Evolutionary conservation across 2,329 filamentous ascomycete species (phyloP), one percentile per base, ranked within the genome.

Genomic region (Thielaviopsis musarum): DNA sequence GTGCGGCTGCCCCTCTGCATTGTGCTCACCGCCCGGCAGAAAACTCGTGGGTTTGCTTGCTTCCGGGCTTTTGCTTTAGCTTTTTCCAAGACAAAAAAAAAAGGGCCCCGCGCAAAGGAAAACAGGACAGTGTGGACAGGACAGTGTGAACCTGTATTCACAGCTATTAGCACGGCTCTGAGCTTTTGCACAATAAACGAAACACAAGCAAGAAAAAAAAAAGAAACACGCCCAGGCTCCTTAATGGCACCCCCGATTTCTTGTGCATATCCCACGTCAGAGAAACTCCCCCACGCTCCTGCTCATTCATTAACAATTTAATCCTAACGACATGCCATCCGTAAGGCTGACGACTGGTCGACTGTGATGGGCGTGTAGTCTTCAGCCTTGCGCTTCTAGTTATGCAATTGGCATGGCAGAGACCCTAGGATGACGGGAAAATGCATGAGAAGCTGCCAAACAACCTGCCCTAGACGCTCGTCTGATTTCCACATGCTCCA

Each of bases 1-100:
- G 56, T 61, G 56, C 57, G 57, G 57, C 57, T 61, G 60, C 60
- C 60, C 60, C 60, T 61, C 60, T 59, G 57, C 51, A 52, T 19
- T 54, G 24, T 5, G 9, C 51, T 61, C 60, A 61, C 60, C 60
- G 60, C 60, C 60, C 34, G 60, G 60, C 60, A 61, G 60, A 61
- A 61, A 45, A 45, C 38, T 45, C 38, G 52, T n/a, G 19, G 34
- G 28, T 21, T 54, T 30, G 3, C 24, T 10, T 41, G 30, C 34
- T 41, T 54, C 9, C 17, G 41, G 30, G 19, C 22, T 24, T 26
- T 6, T 26, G 24, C 24, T 26, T 17, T 59, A 26, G 30, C 30
- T 6, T 34, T 34, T 9, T 34, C 28, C 9, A 56, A 59, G 52
- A 21, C 17, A 56, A 54, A 24, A 38, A n/a, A n/a, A 24, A 57